Evolutionary conservation across 768 basidiomycete genomes (phyloP).

Genomic region (Hygrophoropsis aurantiaca): DNA sequence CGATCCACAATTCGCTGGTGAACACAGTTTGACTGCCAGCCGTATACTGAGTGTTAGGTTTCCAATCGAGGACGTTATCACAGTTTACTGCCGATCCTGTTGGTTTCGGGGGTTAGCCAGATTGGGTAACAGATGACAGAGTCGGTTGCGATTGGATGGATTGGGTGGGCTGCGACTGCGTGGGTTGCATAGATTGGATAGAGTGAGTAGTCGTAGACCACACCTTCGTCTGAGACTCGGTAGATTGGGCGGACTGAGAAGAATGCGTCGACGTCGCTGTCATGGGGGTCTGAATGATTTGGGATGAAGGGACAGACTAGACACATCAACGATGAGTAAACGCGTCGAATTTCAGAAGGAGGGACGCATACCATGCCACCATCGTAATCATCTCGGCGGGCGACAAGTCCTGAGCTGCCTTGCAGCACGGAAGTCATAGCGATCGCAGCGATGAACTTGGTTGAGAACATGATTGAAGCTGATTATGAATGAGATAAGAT

Average conservation of each 20-base stretch:
- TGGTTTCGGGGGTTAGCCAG: no score
- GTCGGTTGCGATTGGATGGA: background rate
- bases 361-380: background rate
- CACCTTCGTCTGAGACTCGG: no score
- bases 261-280: background rate
- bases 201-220: no score
- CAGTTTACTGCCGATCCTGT: background rate
- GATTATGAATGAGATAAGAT: background rate
- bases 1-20: constrained; percentile 17
- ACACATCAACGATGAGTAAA: background rate
- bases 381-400: background rate
- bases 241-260: no score
- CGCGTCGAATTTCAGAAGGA: background rate
- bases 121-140: background rate
- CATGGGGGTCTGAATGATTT: background rate
- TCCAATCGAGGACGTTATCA: constrained; percentile 16
- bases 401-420: background rate
- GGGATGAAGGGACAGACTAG: background rate
- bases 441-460: background rate
- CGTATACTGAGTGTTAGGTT: constrained; percentile 16
- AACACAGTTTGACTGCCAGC: constrained; percentile 23
- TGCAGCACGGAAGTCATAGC: background rate
- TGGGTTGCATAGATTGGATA: no score
- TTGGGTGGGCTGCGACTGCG: no score
- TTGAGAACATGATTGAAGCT: background rate